Percentiles rank a stretch among this genome's conserved stretches.
Evolutionary conservation across 1,284 basidiomycete genomes (phyloP).

Genomic region (Pholiota adiposa): DNA sequence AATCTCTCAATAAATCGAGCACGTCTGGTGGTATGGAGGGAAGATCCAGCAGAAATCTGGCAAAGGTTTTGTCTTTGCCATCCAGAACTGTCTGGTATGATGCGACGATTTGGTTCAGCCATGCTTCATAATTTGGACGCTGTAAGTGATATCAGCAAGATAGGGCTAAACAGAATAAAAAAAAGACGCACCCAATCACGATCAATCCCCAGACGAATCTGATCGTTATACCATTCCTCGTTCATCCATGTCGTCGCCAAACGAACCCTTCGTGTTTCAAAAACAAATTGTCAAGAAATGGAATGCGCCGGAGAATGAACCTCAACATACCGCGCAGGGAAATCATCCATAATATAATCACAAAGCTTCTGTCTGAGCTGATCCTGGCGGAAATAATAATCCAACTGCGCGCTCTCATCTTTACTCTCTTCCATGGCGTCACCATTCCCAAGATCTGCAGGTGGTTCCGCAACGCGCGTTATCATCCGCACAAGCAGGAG

Average conservation of each 20-base stretch:
- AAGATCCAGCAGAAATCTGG: conserved; percentile 86
- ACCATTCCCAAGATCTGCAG: conserved; percentile 25
- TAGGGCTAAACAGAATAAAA: background rate
- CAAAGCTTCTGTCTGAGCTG: conserved; percentile 77
- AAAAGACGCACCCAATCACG: conserved; percentile 65
- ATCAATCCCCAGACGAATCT: conserved; percentile 60
- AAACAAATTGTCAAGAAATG: conserved; percentile 4
- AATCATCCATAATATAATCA: conserved; percentile 90
- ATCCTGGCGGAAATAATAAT: conserved; percentile 70
- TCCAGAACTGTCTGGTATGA: conserved; percentile 79
- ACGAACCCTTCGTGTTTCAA: conserved; percentile 66
- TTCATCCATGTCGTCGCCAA: conserved; percentile 97
- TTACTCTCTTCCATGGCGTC: conserved; percentile 30
- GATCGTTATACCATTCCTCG: conserved; percentile 98
- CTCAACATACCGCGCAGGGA: conserved; percentile 70
- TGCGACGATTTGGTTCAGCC: conserved; percentile 79
- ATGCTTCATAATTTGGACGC: conserved; percentile 78
- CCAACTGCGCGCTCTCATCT: conserved; percentile 34
- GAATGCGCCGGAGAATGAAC: background rate
- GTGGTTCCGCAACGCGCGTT: conserved; percentile 76
- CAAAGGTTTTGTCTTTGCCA: conserved; percentile 82
- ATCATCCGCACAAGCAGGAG: conserved; percentile 86
- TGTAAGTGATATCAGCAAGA: conserved; percentile 31
- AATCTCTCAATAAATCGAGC: conserved; percentile 73
- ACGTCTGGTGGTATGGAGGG: conserved; percentile 82